Conservation (phyloP, 192 early-diverging fungal species). For the Mortierella antarctica region DNA sequence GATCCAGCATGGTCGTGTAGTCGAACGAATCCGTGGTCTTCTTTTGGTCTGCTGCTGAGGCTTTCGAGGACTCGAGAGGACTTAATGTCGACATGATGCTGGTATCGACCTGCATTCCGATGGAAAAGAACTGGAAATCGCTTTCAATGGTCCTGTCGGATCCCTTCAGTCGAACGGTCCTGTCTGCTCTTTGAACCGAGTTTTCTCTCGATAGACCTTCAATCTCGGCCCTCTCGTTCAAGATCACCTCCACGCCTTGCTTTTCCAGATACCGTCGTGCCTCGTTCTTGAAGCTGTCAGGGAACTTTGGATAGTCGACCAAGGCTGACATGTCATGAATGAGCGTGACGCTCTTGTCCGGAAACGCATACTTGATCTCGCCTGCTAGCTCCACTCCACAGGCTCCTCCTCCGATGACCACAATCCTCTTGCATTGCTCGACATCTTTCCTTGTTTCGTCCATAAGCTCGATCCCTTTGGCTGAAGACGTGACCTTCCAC, state of each 20-base stretch:
- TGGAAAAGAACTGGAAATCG: slow-evolving; percentile 51
- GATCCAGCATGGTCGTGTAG: slow-evolving; percentile 44
- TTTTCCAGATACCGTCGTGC: slow-evolving; percentile 65
- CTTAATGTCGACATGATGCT: slow-evolving; percentile 39
- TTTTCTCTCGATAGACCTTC: slow-evolving; percentile 64
- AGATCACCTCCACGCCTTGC: slow-evolving; percentile 55
- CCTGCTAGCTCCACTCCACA: slow-evolving; percentile 83
- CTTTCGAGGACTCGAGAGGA: slow-evolving; percentile 48
- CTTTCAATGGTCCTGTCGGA: slow-evolving; percentile 53
- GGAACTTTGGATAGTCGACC: slow-evolving; percentile 60
- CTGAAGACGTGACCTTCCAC: slow-evolving; percentile 47
- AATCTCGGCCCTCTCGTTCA: slow-evolving; percentile 61
- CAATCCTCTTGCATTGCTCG: slow-evolving; percentile 61
- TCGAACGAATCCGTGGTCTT: slow-evolving; percentile 52
- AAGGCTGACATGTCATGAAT: slow-evolving; percentile 68
- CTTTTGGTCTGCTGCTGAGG: slow-evolving; percentile 71
- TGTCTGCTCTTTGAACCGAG: slow-evolving; percentile 55
- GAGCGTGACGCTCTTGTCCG: slow-evolving; percentile 68
- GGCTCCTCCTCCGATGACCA: slow-evolving; percentile 82
- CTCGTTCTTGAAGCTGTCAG: slow-evolving; percentile 64
- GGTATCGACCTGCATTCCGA: slow-evolving; percentile 29
- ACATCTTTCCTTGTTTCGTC: slow-evolving; percentile 62
- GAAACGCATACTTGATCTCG: slow-evolving; percentile 73
- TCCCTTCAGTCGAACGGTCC: slow-evolving; percentile 44
- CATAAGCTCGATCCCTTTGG: slow-evolving; percentile 49